These are phyloP conservation scores for Xylariaceae sp. DNA, from an alignment of 2,329 filamentous ascomycete species.

Conservation along the genomic window DNA sequence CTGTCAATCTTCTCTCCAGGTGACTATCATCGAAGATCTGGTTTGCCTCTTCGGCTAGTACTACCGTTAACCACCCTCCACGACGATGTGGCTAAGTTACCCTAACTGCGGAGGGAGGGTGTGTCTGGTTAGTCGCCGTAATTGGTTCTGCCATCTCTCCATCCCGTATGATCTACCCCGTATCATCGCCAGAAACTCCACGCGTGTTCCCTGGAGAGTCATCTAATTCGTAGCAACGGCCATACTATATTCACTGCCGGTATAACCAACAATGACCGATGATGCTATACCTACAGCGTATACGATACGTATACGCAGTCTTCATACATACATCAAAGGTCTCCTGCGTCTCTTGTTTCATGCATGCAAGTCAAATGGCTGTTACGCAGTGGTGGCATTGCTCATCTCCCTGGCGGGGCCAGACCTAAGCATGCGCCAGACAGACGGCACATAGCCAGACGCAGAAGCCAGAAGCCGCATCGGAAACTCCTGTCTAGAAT, in stretches of 20 bases:
- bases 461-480: constrained; percentile 8
- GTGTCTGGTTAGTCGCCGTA: not conserved
- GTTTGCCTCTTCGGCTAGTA: constrained; percentile 5
- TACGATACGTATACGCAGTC: not conserved
- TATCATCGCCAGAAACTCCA: not conserved
- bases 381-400: constrained; percentile 21
- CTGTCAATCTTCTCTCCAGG: constrained; percentile 8
- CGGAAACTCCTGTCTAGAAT: constrained; percentile 10
- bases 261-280: constrained; percentile 22
- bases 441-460: too few relatives aligned
- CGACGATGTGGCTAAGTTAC: constrained; percentile 3
- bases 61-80: constrained; percentile 9
- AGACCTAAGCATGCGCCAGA: not conserved
- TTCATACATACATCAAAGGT: constrained; percentile 14
- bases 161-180: not conserved
- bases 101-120: not conserved
- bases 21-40: constrained; percentile 12
- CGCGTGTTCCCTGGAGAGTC: not conserved
- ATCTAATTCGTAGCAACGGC: constrained; percentile 1
- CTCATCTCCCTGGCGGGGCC: constrained; percentile 7
- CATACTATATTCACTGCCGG: not conserved
- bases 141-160: constrained; percentile 9
- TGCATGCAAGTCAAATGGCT: constrained; percentile 28
- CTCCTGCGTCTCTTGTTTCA: constrained; percentile 28
- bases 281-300: constrained; percentile 4